Percentiles rank a stretch among this genome's conserved stretches.
phyloP scores from a whole-genome alignment of 2,329 filamentous ascomycete genomes.

The Colletotrichum lini region DNA sequence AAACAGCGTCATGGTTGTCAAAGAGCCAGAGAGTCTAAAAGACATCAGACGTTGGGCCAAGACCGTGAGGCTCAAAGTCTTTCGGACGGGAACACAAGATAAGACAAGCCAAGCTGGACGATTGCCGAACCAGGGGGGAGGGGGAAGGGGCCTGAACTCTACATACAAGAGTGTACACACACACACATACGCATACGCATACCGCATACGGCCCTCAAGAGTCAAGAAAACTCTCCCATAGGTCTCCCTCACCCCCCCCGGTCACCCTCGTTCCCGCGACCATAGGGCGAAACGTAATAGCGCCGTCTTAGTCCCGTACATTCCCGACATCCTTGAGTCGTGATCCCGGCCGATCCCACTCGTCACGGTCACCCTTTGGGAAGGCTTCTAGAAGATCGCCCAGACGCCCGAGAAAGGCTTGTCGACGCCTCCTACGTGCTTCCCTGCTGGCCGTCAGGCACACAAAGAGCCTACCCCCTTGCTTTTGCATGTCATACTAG shows the following conservation, averaged over 20 bases:
- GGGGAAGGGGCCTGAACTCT: constrained; percentile 11
- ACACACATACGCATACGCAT: too few species aligned
- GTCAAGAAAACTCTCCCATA: constrained; percentile 15
- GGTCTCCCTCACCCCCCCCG: neutral
- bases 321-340: constrained; percentile 36
- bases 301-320: constrained; percentile 28
- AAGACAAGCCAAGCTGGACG: constrained; percentile 27
- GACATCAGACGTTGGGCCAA: constrained; percentile 38
- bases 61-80: constrained; percentile 35
- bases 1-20: neutral
- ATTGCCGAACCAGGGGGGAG: constrained; percentile 36
- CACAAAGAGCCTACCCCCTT: neutral
- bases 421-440: constrained; percentile 31
- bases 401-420: constrained; percentile 15
- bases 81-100: constrained; percentile 4
- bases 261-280: neutral
- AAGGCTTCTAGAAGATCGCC: constrained; percentile 42
- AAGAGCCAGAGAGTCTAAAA: too few species aligned
- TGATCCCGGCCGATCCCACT: constrained; percentile 21
- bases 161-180: neutral
- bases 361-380: constrained; percentile 21
- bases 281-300: constrained; percentile 37
- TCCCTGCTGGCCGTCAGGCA: constrained; percentile 7
- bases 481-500: neutral
- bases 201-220: too few species aligned